A percentile compares a stretch with the other conserved stretches of the same genome.
Conservation (phyloP, 768 basidiomycete genomes). For the Kockovaella imperatae region DNA sequence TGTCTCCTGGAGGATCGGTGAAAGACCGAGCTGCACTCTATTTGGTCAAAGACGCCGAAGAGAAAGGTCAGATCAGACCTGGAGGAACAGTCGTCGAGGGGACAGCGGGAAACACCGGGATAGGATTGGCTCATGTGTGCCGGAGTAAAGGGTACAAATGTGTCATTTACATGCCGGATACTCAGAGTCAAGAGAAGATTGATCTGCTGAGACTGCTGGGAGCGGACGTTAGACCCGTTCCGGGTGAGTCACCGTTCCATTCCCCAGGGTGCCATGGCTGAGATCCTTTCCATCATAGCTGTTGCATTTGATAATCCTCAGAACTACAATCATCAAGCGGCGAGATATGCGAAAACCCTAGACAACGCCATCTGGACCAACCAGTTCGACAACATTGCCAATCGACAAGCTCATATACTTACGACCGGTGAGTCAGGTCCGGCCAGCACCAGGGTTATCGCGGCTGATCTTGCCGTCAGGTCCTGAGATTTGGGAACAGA, state of each 20-base stretch:
- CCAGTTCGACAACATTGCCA: constrained; percentile 95
- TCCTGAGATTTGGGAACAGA: constrained; percentile 94
- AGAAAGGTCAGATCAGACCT: constrained; percentile 72
- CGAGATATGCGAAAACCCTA: constrained; percentile 66
- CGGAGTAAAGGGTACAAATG: constrained; percentile 87
- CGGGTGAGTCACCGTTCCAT: constrained; percentile 49
- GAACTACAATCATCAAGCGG: constrained; percentile 96
- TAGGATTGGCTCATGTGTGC: constrained; percentile 79
- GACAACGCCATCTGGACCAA: constrained; percentile 89
- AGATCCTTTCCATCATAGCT: constrained; percentile 42
- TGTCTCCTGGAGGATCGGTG: constrained; percentile 95
- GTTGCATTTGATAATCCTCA: constrained; percentile 89
- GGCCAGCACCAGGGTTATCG: no score
- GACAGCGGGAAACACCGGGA: constrained; percentile 96
- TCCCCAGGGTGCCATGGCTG: neutral
- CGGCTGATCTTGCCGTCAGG: no score
- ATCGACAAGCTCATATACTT: constrained; percentile 75
- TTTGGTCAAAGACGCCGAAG: constrained; percentile 76
- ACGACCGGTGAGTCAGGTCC: no score
- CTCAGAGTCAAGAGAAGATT: constrained; percentile 96
- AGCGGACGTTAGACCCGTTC: constrained; percentile 91
- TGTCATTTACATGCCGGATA: constrained; percentile 98
- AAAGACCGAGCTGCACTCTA: constrained; percentile 95
- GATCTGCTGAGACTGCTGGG: constrained; percentile 95
- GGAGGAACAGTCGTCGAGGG: constrained; percentile 98